Evolutionary conservation across 441 rosid species (phyloP).

Genomic region (Erodium moschatum): DNA sequence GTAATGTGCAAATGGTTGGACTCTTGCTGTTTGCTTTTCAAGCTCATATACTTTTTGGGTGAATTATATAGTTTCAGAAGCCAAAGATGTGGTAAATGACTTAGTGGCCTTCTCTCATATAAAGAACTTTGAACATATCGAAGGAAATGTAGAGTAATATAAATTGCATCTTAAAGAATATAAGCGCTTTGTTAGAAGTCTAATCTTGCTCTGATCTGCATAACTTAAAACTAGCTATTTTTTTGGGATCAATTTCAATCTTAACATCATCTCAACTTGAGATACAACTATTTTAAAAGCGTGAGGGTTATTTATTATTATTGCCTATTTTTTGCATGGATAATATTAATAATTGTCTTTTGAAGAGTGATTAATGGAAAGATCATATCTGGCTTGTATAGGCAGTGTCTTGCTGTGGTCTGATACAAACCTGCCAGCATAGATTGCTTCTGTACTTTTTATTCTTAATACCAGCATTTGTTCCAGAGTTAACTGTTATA

Average conservation of each 20-base stretch:
- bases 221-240: not conserved
- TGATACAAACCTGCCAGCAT: not conserved
- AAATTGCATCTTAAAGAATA: not conserved
- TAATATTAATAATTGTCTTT: not conserved
- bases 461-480: slow-evolving; percentile 1
- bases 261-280: slow-evolving; percentile 4
- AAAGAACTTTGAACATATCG: not conserved
- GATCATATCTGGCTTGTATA: slow-evolving; percentile 2
- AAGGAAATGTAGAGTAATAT: not conserved
- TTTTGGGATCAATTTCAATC: slow-evolving; percentile 4
- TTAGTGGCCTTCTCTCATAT: not conserved
- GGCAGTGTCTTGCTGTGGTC: too few relatives aligned
- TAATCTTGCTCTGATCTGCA: not conserved
- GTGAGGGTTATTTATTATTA: not conserved
- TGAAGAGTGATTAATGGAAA: not conserved
- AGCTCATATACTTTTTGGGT: not conserved
- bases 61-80: not conserved
- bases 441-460: not conserved
- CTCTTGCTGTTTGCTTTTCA: not conserved
- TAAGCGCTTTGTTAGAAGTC: not conserved
- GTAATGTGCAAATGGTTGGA: not conserved
- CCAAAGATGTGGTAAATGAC: slow-evolving; percentile 8
- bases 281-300: not conserved
- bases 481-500: not conserved
- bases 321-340: not conserved